Conservation (phyloP, 495 filamentous ascomycete genomes). For the Tetracladium marchalianum region DNA sequence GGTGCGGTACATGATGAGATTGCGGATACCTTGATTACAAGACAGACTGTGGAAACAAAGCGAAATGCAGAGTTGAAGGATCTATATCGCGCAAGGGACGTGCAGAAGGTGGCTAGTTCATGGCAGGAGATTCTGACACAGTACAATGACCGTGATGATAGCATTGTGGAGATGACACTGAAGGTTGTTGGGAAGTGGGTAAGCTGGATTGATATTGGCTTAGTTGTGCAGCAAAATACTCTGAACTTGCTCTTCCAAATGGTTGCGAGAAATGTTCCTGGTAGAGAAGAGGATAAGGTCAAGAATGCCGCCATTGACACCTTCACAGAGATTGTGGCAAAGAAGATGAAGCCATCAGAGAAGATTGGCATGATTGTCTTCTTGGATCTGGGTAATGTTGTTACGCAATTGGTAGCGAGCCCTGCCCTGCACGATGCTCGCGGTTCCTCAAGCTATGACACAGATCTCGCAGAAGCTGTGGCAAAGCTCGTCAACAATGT, state of each 20-base stretch:
- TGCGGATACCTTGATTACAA: constrained; percentile 76
- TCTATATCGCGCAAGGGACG: constrained; percentile 71
- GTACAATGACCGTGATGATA: constrained; percentile 66
- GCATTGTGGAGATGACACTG: constrained; percentile 74
- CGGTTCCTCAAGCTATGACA: constrained; percentile 78
- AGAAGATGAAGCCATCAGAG: constrained; percentile 91
- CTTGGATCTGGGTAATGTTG: constrained; percentile 73
- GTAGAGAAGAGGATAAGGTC: constrained; percentile 54
- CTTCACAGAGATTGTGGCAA: constrained; percentile 88
- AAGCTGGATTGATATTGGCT: constrained; percentile 91
- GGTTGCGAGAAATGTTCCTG: constrained; percentile 45
- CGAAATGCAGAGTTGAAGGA: constrained; percentile 83
- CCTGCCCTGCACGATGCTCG: constrained; percentile 67
- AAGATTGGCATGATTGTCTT: constrained; percentile 91
- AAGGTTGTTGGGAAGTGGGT: constrained; percentile 90
- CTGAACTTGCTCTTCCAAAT: constrained; percentile 74
- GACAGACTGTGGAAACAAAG: constrained; percentile 63
- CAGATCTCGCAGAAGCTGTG: constrained; percentile 85
- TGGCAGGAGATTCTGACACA: constrained; percentile 85
- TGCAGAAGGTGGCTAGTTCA: constrained; percentile 70
- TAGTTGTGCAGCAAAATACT: constrained; percentile 83
- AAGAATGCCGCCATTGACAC: constrained; percentile 83
- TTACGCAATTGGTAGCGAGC: constrained; percentile 71
- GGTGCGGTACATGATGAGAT: constrained; percentile 93
- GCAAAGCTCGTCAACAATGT: constrained; percentile 93